Evolutionary conservation across 2,329 filamentous ascomycete genomes (phyloP), one percentile per base, ranked within the genome.

Genomic region (Pseudofabraea citricarpa): DNA sequence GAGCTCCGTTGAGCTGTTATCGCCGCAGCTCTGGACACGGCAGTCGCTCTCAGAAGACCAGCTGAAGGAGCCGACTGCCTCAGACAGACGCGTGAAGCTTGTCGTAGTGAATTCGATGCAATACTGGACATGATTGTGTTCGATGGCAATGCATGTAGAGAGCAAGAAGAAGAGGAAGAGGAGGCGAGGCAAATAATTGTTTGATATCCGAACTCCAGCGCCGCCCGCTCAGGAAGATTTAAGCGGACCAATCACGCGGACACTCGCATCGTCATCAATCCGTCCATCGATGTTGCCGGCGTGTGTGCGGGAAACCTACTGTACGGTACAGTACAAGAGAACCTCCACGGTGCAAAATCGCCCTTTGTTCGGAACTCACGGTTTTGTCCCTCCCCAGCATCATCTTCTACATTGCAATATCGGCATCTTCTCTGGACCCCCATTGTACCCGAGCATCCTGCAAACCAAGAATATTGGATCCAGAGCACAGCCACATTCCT

Each of bases 81-180:
- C 35, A 56, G 42, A 45, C 55, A 60, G 16, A 61, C 47, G 48
- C 59, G 56, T 19, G 60, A 59, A 13, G 55, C 59, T 52, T 61
- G 59, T 41, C 58, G 55, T 45, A 62, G 48, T 22, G 61, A 57
- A 47, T 40, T 54, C 36, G 57, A 50, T 49, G 54, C 52, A 43
- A 60, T 53, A 26, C 43, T 49, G 27, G 57, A 54, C 59, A 62
- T 62, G 8, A 43, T 52, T 42, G 27, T 36, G 41, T 31, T 42
- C 21, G 36, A 39, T 38, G 18, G 8, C 31, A 31, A 36, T 38
- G 29, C 21, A 50, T 44, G 42, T 46, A 16, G 21, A 42, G 36
- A 39, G 15, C 32, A 24, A 41, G 41, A 42, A 36, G 31, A 27
- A 29, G 21, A 18, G 12, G 40, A 26, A 48, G 37, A 36, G 33